These are phyloP conservation scores for Fusarium nurragi DNA, from an alignment of 2,329 filamentous ascomycete species.

Conservation along the genomic window DNA sequence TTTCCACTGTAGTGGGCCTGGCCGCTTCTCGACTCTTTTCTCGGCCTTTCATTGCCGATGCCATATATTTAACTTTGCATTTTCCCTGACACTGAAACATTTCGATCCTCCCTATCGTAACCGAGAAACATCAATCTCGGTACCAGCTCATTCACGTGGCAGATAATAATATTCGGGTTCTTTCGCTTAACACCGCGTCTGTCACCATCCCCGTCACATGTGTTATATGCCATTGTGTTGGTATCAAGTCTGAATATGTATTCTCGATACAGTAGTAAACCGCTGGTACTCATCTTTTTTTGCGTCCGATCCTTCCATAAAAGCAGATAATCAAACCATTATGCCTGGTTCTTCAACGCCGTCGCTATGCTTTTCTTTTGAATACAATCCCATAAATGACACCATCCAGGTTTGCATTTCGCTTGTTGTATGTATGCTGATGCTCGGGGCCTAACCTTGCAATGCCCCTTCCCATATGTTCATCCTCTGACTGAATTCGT, in stretches of 20 bases:
- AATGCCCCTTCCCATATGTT: neutral
- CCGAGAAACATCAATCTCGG: conserved; percentile 22
- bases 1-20: conserved; percentile 11
- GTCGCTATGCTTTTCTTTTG: conserved; percentile 35
- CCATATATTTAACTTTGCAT: conserved; percentile 14
- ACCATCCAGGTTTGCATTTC: neutral
- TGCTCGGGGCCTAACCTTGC: neutral
- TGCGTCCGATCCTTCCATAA: neutral
- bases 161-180: neutral
- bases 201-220: neutral
- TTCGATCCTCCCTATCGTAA: neutral
- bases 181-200: neutral
- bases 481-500: neutral
- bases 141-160: neutral
- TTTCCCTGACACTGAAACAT: conserved; percentile 10
- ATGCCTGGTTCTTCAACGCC: conserved; percentile 29
- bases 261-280: neutral
- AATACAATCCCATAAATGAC: conserved; percentile 11
- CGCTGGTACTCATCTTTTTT: neutral
- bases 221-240: neutral
- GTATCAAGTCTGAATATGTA: conserved; percentile 8
- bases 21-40: conserved; percentile 17
- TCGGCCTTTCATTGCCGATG: conserved; percentile 20
- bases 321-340: conserved; percentile 10
- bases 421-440: neutral